phyloP scores from a whole-genome alignment of 1,284 basidiomycete genomes.

The Microbotryomycetes sp. region DNA sequence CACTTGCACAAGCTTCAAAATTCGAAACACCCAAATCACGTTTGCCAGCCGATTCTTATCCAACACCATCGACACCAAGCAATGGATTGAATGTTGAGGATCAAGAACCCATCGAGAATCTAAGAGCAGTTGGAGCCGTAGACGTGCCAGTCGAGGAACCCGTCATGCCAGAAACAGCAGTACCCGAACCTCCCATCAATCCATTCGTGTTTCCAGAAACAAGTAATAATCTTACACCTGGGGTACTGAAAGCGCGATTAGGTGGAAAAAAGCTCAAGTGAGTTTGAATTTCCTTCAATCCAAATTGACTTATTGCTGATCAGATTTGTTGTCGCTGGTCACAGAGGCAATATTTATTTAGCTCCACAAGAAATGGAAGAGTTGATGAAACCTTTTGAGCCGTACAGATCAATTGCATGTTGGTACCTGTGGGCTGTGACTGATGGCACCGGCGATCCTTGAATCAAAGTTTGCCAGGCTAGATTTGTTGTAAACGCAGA shows the following conservation, averaged over 20 bases:
- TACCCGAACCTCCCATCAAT: slow-evolving; percentile 26
- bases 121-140: slow-evolving; percentile 37
- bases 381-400: slow-evolving; percentile 67
- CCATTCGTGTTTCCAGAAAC: slow-evolving; percentile 50
- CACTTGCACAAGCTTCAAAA: not conserved
- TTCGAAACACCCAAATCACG: not conserved
- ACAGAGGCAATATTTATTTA: slow-evolving; percentile 61
- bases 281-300: slow-evolving; percentile 39
- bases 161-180: slow-evolving; percentile 2
- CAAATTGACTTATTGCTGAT: not conserved
- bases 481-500: no score
- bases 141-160: slow-evolving; percentile 39
- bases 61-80: not conserved
- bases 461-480: no score
- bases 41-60: not conserved
- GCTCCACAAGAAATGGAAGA: slow-evolving; percentile 76
- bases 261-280: slow-evolving; percentile 76
- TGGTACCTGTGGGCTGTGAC: slow-evolving; percentile 31
- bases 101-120: slow-evolving; percentile 3
- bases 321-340: not conserved
- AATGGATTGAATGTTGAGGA: slow-evolving; percentile 25
- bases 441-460: not conserved
- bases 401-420: slow-evolving; percentile 49
- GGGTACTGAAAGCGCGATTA: slow-evolving; percentile 58
- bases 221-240: slow-evolving; percentile 55